A percentile compares a stretch with the other conserved stretches of the same genome.
Conservation (phyloP, 495 filamentous ascomycete genomes). For the Podospora bellae-mahoneyi region DNA sequence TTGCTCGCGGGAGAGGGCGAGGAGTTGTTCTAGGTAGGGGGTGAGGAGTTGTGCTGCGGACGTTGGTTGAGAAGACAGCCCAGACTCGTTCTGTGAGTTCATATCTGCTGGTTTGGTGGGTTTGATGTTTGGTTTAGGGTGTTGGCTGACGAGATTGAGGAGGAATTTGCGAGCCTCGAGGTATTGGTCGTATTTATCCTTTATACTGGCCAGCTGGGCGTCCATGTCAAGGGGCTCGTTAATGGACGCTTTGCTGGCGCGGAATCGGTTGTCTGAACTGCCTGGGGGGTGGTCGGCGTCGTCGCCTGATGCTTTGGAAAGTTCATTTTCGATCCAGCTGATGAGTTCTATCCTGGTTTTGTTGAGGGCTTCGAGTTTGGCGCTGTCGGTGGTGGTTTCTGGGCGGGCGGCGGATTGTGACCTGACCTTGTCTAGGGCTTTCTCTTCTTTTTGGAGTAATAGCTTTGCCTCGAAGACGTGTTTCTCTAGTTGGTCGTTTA, state of each 20-base stretch:
- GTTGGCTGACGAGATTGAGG: slow-evolving; percentile 33
- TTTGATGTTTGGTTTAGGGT: slow-evolving; percentile 33
- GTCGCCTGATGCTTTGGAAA: slow-evolving; percentile 51
- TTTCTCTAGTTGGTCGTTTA: slow-evolving; percentile 61
- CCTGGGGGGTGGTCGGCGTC: slow-evolving; percentile 39
- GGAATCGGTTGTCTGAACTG: slow-evolving; percentile 38
- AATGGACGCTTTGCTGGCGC: slow-evolving; percentile 20
- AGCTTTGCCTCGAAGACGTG: slow-evolving; percentile 61
- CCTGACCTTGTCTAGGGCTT: slow-evolving; percentile 56
- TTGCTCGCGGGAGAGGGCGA: slow-evolving; percentile 59
- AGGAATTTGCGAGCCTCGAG: slow-evolving; percentile 44
- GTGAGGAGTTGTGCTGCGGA: slow-evolving; percentile 41
- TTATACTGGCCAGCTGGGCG: slow-evolving; percentile 49
- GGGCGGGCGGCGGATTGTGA: slow-evolving; percentile 33
- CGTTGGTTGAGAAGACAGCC: slow-evolving; percentile 10
- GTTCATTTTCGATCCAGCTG: slow-evolving; percentile 67
- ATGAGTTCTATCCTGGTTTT: slow-evolving; percentile 63
- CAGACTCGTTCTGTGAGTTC: slow-evolving; percentile 22
- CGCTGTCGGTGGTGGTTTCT: slow-evolving; percentile 30
- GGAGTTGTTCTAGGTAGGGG: slow-evolving; percentile 53
- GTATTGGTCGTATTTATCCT: slow-evolving; percentile 48
- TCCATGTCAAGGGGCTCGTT: slow-evolving; percentile 39
- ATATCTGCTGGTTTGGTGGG: slow-evolving; percentile 26
- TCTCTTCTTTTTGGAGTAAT: slow-evolving; percentile 59
- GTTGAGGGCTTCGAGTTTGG: slow-evolving; percentile 48